These are phyloP conservation scores for Kappamyces sp. DNA, from an alignment of 192 early-diverging fungal genomes.

Conservation along the genomic window DNA sequence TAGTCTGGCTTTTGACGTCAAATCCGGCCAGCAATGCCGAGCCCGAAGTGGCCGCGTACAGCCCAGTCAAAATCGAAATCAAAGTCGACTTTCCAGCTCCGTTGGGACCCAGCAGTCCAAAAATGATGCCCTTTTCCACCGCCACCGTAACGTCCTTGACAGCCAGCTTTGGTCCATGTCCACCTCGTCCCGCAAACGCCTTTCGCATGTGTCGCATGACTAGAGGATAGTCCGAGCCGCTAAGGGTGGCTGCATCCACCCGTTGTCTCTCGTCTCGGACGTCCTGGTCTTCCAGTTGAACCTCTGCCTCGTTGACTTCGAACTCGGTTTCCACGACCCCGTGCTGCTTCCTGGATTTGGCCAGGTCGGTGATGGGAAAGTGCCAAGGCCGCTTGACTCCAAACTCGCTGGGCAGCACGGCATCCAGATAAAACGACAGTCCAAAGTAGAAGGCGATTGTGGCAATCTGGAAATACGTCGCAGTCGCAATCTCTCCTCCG, in stretches of 20 bases:
- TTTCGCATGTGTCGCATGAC: slow-evolving; percentile 54
- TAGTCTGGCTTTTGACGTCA: slow-evolving; percentile 45
- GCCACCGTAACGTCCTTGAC: slow-evolving; percentile 63
- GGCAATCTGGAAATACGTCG: slow-evolving; percentile 43
- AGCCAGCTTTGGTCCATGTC: slow-evolving; percentile 40
- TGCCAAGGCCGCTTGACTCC: slow-evolving; percentile 63
- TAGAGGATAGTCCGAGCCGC: slow-evolving; percentile 35
- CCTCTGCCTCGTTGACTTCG: slow-evolving; percentile 21
- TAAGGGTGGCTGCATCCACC: slow-evolving; percentile 30
- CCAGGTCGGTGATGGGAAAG: slow-evolving; percentile 41
- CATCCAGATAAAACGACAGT: slow-evolving; percentile 17
- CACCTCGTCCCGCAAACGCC: slow-evolving; percentile 35
- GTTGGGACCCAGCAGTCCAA: slow-evolving; percentile 61
- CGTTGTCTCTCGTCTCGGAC: slow-evolving; percentile 45
- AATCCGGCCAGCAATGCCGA: slow-evolving; percentile 50
- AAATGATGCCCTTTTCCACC: slow-evolving; percentile 53
- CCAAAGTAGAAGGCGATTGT: slow-evolving; percentile 31
- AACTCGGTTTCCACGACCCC: slow-evolving; percentile 40
- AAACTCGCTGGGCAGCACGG: slow-evolving; percentile 58
- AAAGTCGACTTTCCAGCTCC: slow-evolving; percentile 62
- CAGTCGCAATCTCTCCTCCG: slow-evolving; percentile 41
- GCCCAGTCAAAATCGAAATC: slow-evolving; percentile 65
- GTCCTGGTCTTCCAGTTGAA: slow-evolving; percentile 43
- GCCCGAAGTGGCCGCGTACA: slow-evolving; percentile 53
- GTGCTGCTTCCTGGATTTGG: neutral